phyloP scores from a whole-genome alignment of 2,329 filamentous ascomycete species.

The Fusarium mundagurra region DNA sequence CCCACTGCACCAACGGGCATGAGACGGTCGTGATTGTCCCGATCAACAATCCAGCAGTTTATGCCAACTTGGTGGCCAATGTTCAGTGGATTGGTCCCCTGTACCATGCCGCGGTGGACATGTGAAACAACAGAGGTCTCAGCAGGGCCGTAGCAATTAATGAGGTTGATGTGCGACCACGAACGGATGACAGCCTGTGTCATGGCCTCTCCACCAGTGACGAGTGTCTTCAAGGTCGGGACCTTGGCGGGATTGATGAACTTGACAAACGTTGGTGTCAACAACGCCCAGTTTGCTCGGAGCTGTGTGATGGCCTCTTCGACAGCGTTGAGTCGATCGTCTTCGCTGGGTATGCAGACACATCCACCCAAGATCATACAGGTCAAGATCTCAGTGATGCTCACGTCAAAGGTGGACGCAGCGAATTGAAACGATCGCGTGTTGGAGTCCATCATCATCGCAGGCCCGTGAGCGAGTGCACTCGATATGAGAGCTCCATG shows the following conservation, averaged over 20 bases:
- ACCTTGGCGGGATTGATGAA: conserved; percentile 33
- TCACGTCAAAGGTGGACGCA: conserved; percentile 46
- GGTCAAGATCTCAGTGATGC: conserved; percentile 38
- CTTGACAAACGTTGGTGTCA: conserved; percentile 35
- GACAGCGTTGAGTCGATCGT: conserved; percentile 51
- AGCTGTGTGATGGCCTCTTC: conserved; percentile 27
- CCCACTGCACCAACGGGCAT: conserved; percentile 46
- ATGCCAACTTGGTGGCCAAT: conserved; percentile 31
- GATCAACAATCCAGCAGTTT: conserved; percentile 43
- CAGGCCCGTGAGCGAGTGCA: conserved; percentile 29
- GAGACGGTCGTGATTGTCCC: conserved; percentile 39
- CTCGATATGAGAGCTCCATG: conserved; percentile 35
- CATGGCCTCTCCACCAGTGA: conserved; percentile 40
- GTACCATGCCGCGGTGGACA: conserved; percentile 18
- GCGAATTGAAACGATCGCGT: conserved; percentile 49
- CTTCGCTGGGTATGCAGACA: conserved; percentile 51
- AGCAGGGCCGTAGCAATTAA: conserved; percentile 38
- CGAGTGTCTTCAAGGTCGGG: conserved; percentile 31
- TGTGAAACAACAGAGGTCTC: conserved; percentile 38
- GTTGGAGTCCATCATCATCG: conserved; percentile 36
- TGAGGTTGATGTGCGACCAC: conserved; percentile 38
- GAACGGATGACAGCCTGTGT: conserved; percentile 31
- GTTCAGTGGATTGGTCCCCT: conserved; percentile 35
- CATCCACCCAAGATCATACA: conserved; percentile 43
- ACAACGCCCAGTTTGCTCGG: conserved; percentile 31